Evolutionary conservation across 2,329 filamentous ascomycete genomes (phyloP).

Genomic region (Seiridium unicorne): DNA sequence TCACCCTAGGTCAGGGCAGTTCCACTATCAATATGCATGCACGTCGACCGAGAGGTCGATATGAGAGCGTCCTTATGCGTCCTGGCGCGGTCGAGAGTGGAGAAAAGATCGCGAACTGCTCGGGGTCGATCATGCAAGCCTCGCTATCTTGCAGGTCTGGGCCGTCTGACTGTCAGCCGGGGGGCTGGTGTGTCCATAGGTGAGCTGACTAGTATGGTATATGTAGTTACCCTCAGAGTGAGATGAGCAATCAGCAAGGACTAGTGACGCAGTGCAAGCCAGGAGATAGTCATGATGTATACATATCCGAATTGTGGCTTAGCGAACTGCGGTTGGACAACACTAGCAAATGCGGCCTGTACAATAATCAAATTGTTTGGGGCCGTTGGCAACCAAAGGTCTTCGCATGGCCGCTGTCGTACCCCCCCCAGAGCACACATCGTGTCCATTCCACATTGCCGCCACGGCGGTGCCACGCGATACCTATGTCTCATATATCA

Average conservation of each 20-base stretch:
- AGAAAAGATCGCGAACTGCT: background rate
- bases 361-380: background rate
- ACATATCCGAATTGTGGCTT: too few relatives aligned
- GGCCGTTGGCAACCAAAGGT: background rate
- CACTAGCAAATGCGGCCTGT: background rate
- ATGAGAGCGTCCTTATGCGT: background rate
- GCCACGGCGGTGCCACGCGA: too few relatives aligned
- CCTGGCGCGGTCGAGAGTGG: background rate
- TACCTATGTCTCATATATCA: background rate
- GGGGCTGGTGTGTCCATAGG: too few relatives aligned
- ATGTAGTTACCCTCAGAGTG: too few relatives aligned
- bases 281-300: too few relatives aligned
- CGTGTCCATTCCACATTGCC: too few relatives aligned
- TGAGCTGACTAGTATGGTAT: too few relatives aligned
- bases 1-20: background rate
- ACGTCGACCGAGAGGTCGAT: constrained; percentile 6
- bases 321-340: background rate
- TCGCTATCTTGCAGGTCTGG: background rate
- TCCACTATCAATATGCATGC: background rate
- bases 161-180: too few relatives aligned
- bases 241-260: too few relatives aligned
- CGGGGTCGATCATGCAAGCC: background rate
- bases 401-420: background rate
- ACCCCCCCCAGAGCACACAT: background rate
- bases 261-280: too few relatives aligned